Conservation (phyloP, 306 rosid genomes). For the Aeschynomene evenia region DNA sequence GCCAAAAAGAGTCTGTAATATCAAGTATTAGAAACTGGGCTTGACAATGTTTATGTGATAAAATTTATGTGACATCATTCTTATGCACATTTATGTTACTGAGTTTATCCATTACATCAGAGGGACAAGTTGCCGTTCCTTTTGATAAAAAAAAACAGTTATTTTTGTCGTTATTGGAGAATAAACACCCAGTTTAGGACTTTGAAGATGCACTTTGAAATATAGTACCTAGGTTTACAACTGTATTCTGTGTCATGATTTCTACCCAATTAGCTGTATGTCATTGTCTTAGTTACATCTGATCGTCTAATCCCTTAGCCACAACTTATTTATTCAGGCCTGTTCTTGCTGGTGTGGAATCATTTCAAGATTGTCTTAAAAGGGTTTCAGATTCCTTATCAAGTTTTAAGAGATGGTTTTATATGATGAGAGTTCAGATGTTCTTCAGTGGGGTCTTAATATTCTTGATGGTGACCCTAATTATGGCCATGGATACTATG, state of each 20-base stretch:
- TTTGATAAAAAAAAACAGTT: background rate
- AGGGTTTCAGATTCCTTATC: slow-evolving; percentile 5
- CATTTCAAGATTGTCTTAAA: slow-evolving; percentile 7
- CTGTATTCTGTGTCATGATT: slow-evolving; percentile 16
- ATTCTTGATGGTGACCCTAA: slow-evolving; percentile 54
- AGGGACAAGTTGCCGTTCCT: background rate
- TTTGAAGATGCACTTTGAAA: slow-evolving; percentile 18
- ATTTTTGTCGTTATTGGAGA: background rate
- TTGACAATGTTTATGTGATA: slow-evolving; percentile 5
- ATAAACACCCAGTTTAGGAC: slow-evolving; percentile 9
- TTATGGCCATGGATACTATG: slow-evolving; percentile 45
- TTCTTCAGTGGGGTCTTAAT: slow-evolving; percentile 64
- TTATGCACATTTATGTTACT: background rate
- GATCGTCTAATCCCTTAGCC: slow-evolving; percentile 6
- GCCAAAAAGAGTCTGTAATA: background rate
- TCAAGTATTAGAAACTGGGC: background rate
- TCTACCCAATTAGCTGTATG: slow-evolving; percentile 8
- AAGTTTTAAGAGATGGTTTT: slow-evolving; percentile 45
- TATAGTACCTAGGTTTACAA: background rate
- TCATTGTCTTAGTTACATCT: slow-evolving; percentile 8
- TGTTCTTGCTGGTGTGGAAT: slow-evolving; percentile 22
- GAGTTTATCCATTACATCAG: background rate
- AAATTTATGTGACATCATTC: background rate
- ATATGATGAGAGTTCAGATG: slow-evolving; percentile 54
- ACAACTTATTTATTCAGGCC: slow-evolving; percentile 29